Evolutionary conservation across 768 basidiomycete genomes (phyloP).

Genomic region (Boletus huronensis): DNA sequence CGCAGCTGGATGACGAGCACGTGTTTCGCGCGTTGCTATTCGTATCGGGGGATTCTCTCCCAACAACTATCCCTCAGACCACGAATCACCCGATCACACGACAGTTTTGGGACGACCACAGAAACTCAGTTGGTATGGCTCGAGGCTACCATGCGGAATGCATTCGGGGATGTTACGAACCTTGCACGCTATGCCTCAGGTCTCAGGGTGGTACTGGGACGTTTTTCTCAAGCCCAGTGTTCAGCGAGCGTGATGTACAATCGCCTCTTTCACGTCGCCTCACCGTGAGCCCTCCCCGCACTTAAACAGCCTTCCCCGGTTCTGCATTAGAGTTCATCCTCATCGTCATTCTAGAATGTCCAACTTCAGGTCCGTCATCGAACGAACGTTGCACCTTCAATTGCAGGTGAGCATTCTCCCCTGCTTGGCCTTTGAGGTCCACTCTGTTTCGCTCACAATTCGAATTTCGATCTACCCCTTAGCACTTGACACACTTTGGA

Average conservation of each 20-base stretch:
- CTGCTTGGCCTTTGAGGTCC: neutral
- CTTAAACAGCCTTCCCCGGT: neutral
- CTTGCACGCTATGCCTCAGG: neutral
- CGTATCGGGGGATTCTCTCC: neutral
- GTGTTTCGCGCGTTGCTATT: conserved; percentile 7
- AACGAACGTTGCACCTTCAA: conserved; percentile 4
- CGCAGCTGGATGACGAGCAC: conserved; percentile 1
- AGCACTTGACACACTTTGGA: conserved; percentile 5
- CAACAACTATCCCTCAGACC: neutral
- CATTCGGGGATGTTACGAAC: neutral
- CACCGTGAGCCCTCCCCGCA: neutral
- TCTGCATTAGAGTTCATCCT: neutral
- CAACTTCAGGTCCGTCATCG: conserved; percentile 10
- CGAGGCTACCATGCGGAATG: neutral
- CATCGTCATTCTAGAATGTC: neutral
- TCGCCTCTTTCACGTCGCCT: neutral
- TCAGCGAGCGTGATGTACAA: neutral
- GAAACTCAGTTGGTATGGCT: neutral
- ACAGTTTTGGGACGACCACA: neutral
- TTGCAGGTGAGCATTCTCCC: conserved; percentile 5
- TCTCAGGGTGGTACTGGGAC: neutral
- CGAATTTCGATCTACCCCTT: neutral
- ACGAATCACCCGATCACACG: neutral
- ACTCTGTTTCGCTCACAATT: neutral
- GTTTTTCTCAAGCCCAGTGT: neutral